Conservation (phyloP, 78 protist species). For the Protostelium mycophagum region DNA sequence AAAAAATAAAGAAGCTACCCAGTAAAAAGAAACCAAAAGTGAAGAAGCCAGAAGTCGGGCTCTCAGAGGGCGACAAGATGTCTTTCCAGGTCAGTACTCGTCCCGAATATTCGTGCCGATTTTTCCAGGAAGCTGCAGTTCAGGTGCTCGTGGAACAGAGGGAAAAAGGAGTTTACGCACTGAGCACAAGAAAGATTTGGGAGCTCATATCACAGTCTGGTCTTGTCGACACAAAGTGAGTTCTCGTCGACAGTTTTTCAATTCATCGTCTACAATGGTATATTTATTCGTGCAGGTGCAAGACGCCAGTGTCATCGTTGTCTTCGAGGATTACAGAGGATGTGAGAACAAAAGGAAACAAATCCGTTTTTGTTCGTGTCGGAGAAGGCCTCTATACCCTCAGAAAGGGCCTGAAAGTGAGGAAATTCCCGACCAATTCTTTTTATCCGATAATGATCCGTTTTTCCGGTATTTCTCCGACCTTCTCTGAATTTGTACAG, state of each 20-base stretch:
- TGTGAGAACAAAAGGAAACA: neutral
- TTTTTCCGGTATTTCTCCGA: too few relatives aligned
- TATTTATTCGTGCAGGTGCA: neutral
- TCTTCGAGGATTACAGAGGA: neutral
- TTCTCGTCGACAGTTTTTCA: too few relatives aligned
- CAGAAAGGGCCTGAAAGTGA: neutral
- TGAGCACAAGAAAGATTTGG: neutral
- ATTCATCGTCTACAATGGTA: neutral
- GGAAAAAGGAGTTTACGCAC: neutral
- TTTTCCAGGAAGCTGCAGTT: neutral
- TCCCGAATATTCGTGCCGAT: neutral
- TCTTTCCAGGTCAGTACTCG: neutral
- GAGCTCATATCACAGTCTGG: neutral
- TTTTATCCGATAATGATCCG: too few relatives aligned
- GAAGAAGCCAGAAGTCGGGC: neutral
- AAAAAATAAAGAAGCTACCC: neutral
- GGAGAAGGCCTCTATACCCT: neutral
- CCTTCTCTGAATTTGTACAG: neutral
- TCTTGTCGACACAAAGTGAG: neutral
- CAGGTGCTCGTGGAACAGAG: neutral
- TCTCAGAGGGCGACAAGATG: neutral
- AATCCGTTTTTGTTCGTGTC: neutral
- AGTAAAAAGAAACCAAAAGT: neutral
- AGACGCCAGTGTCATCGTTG: neutral
- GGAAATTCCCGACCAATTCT: too few relatives aligned